phyloP scores from a whole-genome alignment of 257 asterid genomes.

The Capsicum pubescens region DNA sequence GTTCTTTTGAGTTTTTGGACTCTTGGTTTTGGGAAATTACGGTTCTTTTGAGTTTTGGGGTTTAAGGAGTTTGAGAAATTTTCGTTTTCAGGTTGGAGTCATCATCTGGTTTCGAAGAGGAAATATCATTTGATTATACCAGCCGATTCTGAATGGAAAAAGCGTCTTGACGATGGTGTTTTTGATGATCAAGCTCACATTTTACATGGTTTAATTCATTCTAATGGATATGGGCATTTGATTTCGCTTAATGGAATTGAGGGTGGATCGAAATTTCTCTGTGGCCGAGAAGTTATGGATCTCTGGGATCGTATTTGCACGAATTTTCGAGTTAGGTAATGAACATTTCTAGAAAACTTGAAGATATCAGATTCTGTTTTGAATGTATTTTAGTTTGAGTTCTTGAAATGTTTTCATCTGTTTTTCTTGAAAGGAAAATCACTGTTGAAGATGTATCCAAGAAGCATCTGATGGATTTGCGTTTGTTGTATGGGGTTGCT shows the following conservation, averaged over 20 bases:
- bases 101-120: slow-evolving; percentile 79
- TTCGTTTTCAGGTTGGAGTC: slow-evolving; percentile 76
- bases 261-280: too few species aligned
- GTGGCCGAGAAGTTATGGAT: slow-evolving; percentile 53
- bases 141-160: slow-evolving; percentile 68
- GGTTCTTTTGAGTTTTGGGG: background rate
- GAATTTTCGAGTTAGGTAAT: slow-evolving; percentile 63
- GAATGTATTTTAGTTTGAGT: slow-evolving; percentile 22
- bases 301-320: slow-evolving; percentile 90
- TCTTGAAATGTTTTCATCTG: slow-evolving; percentile 18
- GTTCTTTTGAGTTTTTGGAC: background rate
- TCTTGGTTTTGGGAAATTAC: background rate
- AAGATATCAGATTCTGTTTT: background rate
- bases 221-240: too few species aligned
- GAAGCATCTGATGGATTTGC: slow-evolving; percentile 72
- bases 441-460: slow-evolving; percentile 84
- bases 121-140: slow-evolving; percentile 92
- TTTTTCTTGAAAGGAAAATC: slow-evolving; percentile 55
- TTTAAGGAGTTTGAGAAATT: background rate
- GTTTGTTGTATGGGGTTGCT: slow-evolving; percentile 83
- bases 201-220: too few species aligned
- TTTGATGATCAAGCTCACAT: slow-evolving; percentile 64
- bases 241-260: too few species aligned
- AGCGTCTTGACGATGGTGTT: slow-evolving; percentile 55
- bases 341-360: background rate